phyloP scores from a whole-genome alignment of 2,329 filamentous ascomycete genomes.

The Claviceps humidiphila region DNA sequence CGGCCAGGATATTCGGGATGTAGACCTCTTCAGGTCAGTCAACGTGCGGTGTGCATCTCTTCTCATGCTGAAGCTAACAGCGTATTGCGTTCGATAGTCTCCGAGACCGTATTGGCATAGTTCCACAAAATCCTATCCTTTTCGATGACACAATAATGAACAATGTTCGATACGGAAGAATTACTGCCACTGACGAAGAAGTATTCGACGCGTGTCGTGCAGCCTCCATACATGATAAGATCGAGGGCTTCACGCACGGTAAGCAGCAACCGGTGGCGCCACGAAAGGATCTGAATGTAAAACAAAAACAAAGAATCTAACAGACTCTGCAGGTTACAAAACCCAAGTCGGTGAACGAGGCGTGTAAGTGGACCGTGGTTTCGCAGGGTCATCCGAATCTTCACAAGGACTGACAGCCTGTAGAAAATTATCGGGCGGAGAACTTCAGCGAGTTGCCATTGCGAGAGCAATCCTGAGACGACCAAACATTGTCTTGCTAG shows the following conservation, averaged over 20 bases:
- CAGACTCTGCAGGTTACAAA: constrained; percentile 26
- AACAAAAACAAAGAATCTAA: background rate
- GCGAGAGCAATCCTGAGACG: constrained; percentile 22
- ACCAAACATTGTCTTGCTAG: constrained; percentile 22
- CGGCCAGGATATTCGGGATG: constrained; percentile 44
- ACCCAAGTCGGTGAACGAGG: constrained; percentile 38
- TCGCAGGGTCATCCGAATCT: background rate
- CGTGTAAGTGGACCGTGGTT: constrained; percentile 21
- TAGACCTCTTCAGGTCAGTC: constrained; percentile 36
- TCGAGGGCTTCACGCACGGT: constrained; percentile 39
- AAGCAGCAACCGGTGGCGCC: constrained; percentile 1
- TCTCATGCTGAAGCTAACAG: constrained; percentile 10
- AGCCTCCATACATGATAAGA: constrained; percentile 46
- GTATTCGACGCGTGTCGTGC: constrained; percentile 40
- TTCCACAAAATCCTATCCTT: constrained; percentile 41
- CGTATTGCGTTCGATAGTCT: constrained; percentile 21
- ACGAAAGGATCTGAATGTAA: background rate
- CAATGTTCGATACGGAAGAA: constrained; percentile 43
- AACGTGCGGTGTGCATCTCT: background rate
- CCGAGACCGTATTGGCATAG: constrained; percentile 40
- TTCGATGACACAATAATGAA: constrained; percentile 47
- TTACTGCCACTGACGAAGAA: constrained; percentile 40
- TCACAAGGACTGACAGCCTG: constrained; percentile 10
- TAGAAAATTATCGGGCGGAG: constrained; percentile 44
- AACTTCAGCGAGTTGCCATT: constrained; percentile 36